phyloP scores from a whole-genome alignment of 306 rosid genomes.

The Albizia julibrissin region DNA sequence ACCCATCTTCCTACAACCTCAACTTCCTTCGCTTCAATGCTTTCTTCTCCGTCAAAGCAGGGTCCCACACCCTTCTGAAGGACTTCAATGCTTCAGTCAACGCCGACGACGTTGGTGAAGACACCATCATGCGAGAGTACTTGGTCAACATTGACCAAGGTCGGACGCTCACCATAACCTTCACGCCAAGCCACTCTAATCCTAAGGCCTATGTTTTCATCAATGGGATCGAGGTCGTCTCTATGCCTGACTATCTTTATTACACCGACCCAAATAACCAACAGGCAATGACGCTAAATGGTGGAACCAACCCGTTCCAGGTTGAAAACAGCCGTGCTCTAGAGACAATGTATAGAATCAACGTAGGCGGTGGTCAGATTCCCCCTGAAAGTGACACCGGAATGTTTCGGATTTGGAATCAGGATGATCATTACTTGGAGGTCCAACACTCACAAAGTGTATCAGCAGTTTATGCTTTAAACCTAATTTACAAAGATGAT shows the following conservation, averaged over 20 bases:
- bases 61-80: slow-evolving; percentile 40
- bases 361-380: not conserved
- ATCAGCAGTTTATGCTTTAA: not conserved
- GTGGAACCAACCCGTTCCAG: not conserved
- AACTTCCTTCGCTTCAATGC: slow-evolving; percentile 16
- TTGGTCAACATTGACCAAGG: not conserved
- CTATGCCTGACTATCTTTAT: not conserved
- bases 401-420: not conserved
- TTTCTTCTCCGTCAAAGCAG: slow-evolving; percentile 48
- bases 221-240: not conserved
- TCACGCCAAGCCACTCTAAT: not conserved
- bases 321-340: not conserved
- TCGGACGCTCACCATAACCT: not conserved
- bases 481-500: not conserved
- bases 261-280: not conserved
- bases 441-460: not conserved
- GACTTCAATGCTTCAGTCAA: slow-evolving; percentile 43
- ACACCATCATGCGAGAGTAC: not conserved
- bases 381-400: not conserved
- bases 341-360: not conserved
- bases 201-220: not conserved
- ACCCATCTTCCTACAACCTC: not conserved
- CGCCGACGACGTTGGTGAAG: not conserved
- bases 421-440: not conserved
- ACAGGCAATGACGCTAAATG: not conserved